Evolutionary conservation across 306 rosid genomes (phyloP).

Genomic region (Trichosanthes truncata): DNA sequence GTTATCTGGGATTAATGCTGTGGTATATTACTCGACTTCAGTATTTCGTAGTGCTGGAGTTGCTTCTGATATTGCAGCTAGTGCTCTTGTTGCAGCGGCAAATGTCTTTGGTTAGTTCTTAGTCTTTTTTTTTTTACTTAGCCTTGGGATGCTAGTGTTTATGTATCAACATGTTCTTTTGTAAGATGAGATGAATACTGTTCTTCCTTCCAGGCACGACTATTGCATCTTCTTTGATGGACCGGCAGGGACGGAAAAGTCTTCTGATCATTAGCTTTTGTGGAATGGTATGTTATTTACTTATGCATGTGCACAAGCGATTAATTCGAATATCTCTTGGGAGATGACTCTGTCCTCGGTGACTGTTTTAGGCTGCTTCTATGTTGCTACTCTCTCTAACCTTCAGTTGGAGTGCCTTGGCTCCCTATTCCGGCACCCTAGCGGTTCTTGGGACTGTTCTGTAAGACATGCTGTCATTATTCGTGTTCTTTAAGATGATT

Average conservation of each 20-base stretch:
- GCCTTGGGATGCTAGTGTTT: background rate
- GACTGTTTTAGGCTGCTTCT: constrained; percentile 62
- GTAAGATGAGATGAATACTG: constrained; percentile 1
- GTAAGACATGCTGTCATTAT: constrained; percentile 32
- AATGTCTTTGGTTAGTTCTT: constrained; percentile 74
- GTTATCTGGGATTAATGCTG: constrained; percentile 94
- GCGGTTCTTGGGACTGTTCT: constrained; percentile 89
- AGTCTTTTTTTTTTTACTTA: background rate
- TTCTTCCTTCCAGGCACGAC: constrained; percentile 54
- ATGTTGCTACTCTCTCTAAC: constrained; percentile 89
- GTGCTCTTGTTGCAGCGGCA: constrained; percentile 93
- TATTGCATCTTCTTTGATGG: constrained; percentile 91
- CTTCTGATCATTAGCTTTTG: constrained; percentile 78
- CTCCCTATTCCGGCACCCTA: constrained; percentile 72
- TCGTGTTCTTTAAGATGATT: background rate
- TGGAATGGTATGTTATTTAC: constrained; percentile 60
- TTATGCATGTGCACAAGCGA: background rate
- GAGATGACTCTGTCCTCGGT: background rate
- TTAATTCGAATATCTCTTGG: background rate
- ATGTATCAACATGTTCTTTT: background rate
- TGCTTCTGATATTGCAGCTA: constrained; percentile 92
- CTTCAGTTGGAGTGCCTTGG: constrained; percentile 71
- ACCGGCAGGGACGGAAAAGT: constrained; percentile 73
- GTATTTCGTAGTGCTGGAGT: constrained; percentile 93
- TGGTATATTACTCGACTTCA: constrained; percentile 86